These are phyloP conservation scores for Blastomyces parvus DNA, from an alignment of 2,329 filamentous ascomycete species.

Conservation along the genomic window DNA sequence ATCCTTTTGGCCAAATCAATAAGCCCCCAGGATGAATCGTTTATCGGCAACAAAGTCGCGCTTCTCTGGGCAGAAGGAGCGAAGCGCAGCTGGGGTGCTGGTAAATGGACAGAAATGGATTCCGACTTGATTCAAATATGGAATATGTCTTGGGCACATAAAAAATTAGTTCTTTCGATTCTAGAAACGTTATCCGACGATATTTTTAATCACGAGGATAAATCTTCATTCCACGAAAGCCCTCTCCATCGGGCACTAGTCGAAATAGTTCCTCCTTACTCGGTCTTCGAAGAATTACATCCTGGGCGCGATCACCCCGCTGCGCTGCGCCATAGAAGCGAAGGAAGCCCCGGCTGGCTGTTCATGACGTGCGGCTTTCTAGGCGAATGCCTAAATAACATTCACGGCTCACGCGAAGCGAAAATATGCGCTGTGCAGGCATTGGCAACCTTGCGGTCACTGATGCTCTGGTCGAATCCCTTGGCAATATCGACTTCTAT, in stretches of 20 bases:
- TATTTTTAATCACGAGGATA: slow-evolving; percentile 83
- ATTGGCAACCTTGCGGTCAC: slow-evolving; percentile 65
- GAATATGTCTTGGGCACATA: slow-evolving; percentile 55
- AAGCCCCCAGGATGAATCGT: slow-evolving; percentile 62
- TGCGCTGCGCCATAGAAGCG: slow-evolving; percentile 63
- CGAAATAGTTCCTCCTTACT: slow-evolving; percentile 79
- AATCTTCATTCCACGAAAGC: slow-evolving; percentile 71
- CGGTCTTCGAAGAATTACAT: slow-evolving; percentile 65
- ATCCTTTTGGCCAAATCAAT: slow-evolving; percentile 66
- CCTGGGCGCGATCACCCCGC: slow-evolving; percentile 60
- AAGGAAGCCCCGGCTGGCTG: slow-evolving; percentile 85
- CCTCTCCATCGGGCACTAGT: slow-evolving; percentile 82
- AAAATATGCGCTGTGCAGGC: slow-evolving; percentile 65
- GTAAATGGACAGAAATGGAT: slow-evolving; percentile 89
- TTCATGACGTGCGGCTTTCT: slow-evolving; percentile 65
- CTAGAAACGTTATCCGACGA: slow-evolving; percentile 91
- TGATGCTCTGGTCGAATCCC: slow-evolving; percentile 79
- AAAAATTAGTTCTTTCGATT: slow-evolving; percentile 78
- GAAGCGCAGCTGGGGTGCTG: slow-evolving; percentile 82
- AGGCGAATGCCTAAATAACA: slow-evolving; percentile 58
- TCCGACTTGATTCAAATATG: slow-evolving; percentile 70
- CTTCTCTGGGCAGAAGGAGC: slow-evolving; percentile 92
- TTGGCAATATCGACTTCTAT: slow-evolving; percentile 65
- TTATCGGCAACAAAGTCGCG: slow-evolving; percentile 85
- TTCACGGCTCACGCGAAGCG: slow-evolving; percentile 56